phyloP scores from a whole-genome alignment of 495 filamentous ascomycete genomes.

The Neurospora discreta region DNA sequence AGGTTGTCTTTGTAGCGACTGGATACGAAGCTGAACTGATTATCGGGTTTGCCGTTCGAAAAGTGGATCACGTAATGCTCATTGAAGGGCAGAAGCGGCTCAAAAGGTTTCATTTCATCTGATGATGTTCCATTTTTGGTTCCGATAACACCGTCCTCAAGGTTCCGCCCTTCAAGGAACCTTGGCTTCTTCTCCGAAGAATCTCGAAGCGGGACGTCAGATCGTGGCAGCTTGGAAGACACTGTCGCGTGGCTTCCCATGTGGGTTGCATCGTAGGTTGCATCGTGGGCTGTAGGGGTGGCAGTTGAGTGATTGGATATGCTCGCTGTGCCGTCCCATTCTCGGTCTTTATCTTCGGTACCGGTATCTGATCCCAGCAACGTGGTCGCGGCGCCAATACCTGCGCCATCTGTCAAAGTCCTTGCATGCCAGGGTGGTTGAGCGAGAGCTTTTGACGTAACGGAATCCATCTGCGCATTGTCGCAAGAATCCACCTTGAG shows the following conservation, averaged over 20 bases:
- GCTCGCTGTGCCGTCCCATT: not conserved
- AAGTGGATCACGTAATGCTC: constrained; percentile 35
- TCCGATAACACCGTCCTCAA: not conserved
- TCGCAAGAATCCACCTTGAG: not conserved
- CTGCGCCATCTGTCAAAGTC: not conserved
- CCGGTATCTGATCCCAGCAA: not conserved
- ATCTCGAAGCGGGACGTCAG: not conserved
- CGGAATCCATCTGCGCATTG: not conserved
- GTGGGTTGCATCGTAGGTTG: not conserved
- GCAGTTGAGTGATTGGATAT: not conserved
- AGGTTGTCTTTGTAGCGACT: not conserved
- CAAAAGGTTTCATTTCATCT: constrained; percentile 6
- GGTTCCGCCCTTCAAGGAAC: not conserved
- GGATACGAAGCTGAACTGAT: constrained; percentile 20
- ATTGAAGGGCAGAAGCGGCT: constrained; percentile 27
- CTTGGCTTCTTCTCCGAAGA: not conserved
- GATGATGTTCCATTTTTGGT: not conserved
- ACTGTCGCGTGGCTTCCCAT: not conserved
- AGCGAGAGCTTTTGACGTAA: not conserved
- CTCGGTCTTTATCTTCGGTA: not conserved
- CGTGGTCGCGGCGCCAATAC: not conserved
- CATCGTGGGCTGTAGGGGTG: not conserved
- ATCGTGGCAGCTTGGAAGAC: not conserved
- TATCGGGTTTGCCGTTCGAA: constrained; percentile 15
- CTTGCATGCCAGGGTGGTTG: not conserved